Percentiles rank a stretch among this genome's conserved stretches.
Conservation (phyloP, 2,329 filamentous ascomycete species). For the Calonectria naviculata region DNA sequence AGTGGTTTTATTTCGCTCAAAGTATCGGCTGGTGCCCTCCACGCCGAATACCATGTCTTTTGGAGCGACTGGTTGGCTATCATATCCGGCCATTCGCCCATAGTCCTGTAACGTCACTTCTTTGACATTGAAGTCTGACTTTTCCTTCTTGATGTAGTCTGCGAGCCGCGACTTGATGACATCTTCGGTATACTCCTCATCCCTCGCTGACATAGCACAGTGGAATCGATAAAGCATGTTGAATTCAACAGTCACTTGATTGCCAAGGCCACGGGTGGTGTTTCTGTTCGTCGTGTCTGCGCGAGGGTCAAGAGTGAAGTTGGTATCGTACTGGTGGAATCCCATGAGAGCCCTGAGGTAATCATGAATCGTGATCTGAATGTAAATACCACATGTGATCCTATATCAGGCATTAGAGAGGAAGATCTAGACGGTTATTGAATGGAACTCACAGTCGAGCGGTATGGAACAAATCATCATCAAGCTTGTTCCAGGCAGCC, state of each 20-base stretch:
- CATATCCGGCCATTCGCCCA: background rate
- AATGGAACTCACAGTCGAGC: slow-evolving; percentile 39
- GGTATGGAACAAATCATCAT: slow-evolving; percentile 54
- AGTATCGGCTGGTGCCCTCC: background rate
- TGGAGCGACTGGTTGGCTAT: background rate
- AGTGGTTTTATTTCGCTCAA: slow-evolving; percentile 25
- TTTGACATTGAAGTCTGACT: background rate
- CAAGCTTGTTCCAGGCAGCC: slow-evolving; percentile 51
- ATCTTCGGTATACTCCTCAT: slow-evolving; percentile 44
- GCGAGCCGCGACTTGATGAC: slow-evolving; percentile 25
- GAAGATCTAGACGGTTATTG: no score
- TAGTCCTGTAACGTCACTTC: background rate
- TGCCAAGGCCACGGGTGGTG: slow-evolving; percentile 43
- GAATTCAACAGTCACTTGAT: slow-evolving; percentile 49
- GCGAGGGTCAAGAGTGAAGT: slow-evolving; percentile 63
- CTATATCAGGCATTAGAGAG: background rate
- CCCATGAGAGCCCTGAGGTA: slow-evolving; percentile 52
- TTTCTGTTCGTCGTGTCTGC: slow-evolving; percentile 36
- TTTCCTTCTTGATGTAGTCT: background rate
- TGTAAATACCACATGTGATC: slow-evolving; percentile 67
- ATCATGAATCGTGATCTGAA: slow-evolving; percentile 58
- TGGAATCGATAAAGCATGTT: slow-evolving; percentile 50
- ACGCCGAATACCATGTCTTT: slow-evolving; percentile 18
- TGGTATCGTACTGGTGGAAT: slow-evolving; percentile 65
- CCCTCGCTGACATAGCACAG: slow-evolving; percentile 42